Conservation (phyloP, 148 eudicot genomes). For the Vaccinium vitisidaea region DNA sequence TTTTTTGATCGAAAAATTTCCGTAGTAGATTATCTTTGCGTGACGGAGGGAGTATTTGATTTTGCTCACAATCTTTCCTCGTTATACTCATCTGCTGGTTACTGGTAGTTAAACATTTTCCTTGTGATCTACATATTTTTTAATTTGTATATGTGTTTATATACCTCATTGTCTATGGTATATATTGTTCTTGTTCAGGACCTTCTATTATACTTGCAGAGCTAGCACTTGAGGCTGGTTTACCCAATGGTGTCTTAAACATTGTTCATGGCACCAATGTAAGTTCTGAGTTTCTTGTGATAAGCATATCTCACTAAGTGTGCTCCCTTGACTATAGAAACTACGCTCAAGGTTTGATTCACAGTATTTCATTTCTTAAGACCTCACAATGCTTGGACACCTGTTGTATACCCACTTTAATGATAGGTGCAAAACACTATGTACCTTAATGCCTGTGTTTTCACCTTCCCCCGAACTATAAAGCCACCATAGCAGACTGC, state of each 20-base stretch:
- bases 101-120: neutral
- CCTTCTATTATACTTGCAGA: conserved; percentile 62
- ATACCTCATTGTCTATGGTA: neutral
- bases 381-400: too few species aligned
- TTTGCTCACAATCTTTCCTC: neutral
- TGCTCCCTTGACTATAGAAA: neutral
- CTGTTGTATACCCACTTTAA: neutral
- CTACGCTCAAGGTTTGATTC: neutral
- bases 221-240: conserved; percentile 97
- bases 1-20: too few species aligned
- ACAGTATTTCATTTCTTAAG: neutral
- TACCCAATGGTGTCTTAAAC: conserved; percentile 88
- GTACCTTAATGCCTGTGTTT: neutral
- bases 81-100: neutral
- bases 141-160: neutral
- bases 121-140: neutral
- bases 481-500: neutral
- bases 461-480: neutral
- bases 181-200: neutral
- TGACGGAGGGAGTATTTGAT: neutral
- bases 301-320: neutral
- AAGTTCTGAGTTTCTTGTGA: conserved; percentile 26
- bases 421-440: neutral
- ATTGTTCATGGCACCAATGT: conserved; percentile 95
- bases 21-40: too few species aligned